Base-by-base conservation (phyloP, 176 grass and related monocot species). In the Musa acuminata region DNA sequence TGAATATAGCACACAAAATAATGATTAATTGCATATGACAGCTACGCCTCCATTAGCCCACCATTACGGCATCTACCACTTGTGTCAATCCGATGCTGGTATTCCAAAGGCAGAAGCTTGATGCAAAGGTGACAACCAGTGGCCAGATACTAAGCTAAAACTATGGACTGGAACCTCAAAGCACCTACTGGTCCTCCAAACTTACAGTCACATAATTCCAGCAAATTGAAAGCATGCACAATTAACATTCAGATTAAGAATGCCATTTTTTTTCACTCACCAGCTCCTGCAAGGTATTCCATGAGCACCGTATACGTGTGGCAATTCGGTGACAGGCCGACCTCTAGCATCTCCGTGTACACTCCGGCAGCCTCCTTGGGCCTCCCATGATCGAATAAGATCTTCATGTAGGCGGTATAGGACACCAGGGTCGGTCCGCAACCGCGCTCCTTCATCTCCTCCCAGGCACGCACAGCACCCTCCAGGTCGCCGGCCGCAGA, bases 291-390 rank as follows among this genome's bases (percentile, higher is more conserved):
- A 9, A 92, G 90, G 80, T 92, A 82, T 76, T 82, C 84, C 76
- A 89, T 92, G 51, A 92, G 81, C 62, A 92, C 90, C 19, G 90
- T 92, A 76, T 92, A 92, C 0, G 90, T 92, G 55, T 81, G 81
- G 81, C 90, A 92, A 74, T 77, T 92, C 53, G 86, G 86, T 9
- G 62, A 74, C 79, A 92, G 68, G 8, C 90, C 84, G 53, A 88
- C 55, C 13, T 84, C 86, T 51, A 92, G 78, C 80, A 92, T 87
- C 71, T 92, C 90, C 71, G 55, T 48, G 54, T 89, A 89, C n/a
- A 92, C 79, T 53, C 14, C 35, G 52, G 50, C 50, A 16, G 82
- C 84, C 65, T 89, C 82, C 57, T 73, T 71, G 3, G 74, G 73
- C 64, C 74, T 82, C 75, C 86, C 86, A 9, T 87, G 68, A 29